Conservation (phyloP, 140 eudicot species). For the Erigeron philadelphicus region DNA sequence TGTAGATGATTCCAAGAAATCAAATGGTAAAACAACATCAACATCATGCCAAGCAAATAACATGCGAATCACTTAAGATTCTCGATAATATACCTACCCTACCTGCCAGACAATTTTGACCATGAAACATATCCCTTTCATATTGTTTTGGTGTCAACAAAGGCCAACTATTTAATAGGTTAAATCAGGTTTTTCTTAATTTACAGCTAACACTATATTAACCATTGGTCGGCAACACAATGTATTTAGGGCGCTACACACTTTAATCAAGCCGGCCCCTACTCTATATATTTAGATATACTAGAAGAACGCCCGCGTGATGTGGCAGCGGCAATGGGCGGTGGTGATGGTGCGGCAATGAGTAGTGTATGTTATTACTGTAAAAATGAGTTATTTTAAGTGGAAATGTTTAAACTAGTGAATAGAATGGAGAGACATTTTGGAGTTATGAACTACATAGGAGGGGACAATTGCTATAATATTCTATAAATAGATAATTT, state of each 20-base stretch:
- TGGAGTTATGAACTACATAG: too few relatives aligned
- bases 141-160: not conserved
- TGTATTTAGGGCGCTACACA: not conserved
- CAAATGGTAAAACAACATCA: not conserved
- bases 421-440: too few relatives aligned
- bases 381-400: too few relatives aligned
- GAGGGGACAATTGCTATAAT: too few relatives aligned
- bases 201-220: not conserved
- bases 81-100: not conserved
- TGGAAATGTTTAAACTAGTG: too few relatives aligned
- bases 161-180: not conserved
- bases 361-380: too few relatives aligned
- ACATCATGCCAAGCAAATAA: not conserved
- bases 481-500: too few relatives aligned
- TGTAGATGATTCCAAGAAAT: conserved; percentile 1
- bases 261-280: too few relatives aligned
- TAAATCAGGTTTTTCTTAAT: not conserved
- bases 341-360: too few relatives aligned
- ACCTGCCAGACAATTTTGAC: not conserved
- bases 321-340: too few relatives aligned
- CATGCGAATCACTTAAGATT: not conserved
- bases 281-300: too few relatives aligned
- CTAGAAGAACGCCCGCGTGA: too few relatives aligned
- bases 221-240: not conserved
- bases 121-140: not conserved